Conservation (phyloP, 352 stramenopile species). For the Proteromonas lacertae region DNA sequence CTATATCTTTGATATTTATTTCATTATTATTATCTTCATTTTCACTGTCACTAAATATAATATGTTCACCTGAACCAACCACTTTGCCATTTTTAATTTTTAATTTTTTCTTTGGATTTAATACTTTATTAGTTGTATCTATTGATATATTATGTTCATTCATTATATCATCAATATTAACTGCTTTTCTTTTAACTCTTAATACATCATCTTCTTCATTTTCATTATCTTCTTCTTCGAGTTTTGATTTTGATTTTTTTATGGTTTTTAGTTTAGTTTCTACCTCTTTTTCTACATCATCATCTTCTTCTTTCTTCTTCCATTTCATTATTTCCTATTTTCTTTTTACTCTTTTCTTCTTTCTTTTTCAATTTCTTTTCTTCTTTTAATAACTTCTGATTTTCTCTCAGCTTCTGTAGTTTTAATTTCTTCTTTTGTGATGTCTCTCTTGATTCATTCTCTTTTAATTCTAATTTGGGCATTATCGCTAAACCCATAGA, state of each 20-base stretch:
- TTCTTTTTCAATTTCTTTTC: conserved; percentile 27
- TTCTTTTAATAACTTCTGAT: conserved; percentile 79
- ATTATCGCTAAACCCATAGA: conserved; percentile 64
- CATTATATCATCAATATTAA: conserved; percentile 16
- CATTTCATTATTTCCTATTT: background rate
- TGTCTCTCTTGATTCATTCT: conserved; percentile 17
- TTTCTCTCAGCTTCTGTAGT: conserved; percentile 77
- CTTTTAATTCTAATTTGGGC: conserved; percentile 51
- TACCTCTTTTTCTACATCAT: too few species aligned
- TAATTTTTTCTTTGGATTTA: conserved; percentile 36
- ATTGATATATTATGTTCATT: conserved; percentile 19
- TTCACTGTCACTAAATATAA: conserved; percentile 70
- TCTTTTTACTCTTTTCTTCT: conserved; percentile 8
- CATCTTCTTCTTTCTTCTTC: conserved; percentile 6
- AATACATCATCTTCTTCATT: conserved; percentile 51
- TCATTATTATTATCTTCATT: conserved; percentile 22
- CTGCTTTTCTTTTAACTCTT: conserved; percentile 35
- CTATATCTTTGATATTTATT: conserved; percentile 14
- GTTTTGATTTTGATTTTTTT: conserved; percentile 3
- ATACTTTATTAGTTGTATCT: conserved; percentile 26
- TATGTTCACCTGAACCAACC: conserved; percentile 23
- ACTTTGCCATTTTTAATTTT: conserved; percentile 30
- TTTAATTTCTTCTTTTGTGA: conserved; percentile 84
- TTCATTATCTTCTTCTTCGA: conserved; percentile 6
- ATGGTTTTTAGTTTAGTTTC: conserved; percentile 4